Percentiles rank a stretch among this genome's conserved stretches.
Evolutionary conservation across 768 basidiomycete species (phyloP).

Genomic region (Phlebiopsis gigantea): DNA sequence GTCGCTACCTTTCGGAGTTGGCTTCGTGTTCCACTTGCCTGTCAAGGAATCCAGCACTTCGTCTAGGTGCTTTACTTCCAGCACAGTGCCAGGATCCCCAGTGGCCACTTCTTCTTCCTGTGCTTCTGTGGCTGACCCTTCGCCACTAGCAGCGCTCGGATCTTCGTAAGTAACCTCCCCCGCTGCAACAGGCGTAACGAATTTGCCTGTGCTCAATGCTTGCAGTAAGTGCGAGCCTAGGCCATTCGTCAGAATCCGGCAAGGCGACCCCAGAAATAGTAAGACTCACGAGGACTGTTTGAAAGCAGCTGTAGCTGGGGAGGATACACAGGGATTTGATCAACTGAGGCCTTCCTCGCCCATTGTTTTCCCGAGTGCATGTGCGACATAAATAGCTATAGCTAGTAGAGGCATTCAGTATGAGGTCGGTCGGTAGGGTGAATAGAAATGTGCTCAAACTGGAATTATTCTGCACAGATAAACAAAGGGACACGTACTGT

Average conservation of each 20-base stretch:
- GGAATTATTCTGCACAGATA: too few relatives aligned
- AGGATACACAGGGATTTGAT: too few relatives aligned
- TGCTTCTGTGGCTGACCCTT: neutral
- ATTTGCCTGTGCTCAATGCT: neutral
- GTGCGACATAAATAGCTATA: too few relatives aligned
- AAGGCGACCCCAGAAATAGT: too few relatives aligned
- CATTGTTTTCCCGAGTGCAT: too few relatives aligned
- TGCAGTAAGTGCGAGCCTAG: neutral
- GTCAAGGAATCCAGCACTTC: conserved; percentile 19
- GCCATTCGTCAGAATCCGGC: too few relatives aligned
- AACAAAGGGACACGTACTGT: too few relatives aligned
- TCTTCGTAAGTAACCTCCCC: conserved; percentile 20
- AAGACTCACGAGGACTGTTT: neutral
- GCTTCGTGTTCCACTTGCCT: conserved; percentile 20
- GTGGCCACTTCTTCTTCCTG: conserved; percentile 15
- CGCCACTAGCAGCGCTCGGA: neutral
- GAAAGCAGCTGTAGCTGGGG: too few relatives aligned
- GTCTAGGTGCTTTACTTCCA: conserved; percentile 22
- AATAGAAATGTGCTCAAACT: too few relatives aligned
- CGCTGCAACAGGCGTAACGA: conserved; percentile 12
- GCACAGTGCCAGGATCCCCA: conserved; percentile 18
- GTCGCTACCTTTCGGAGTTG: conserved; percentile 15
- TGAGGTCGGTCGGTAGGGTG: too few relatives aligned
- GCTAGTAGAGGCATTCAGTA: too few relatives aligned
- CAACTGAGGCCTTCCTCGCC: too few relatives aligned